Conservation (phyloP, 768 basidiomycete species). For the Tylopilus vinaceipallidus region DNA sequence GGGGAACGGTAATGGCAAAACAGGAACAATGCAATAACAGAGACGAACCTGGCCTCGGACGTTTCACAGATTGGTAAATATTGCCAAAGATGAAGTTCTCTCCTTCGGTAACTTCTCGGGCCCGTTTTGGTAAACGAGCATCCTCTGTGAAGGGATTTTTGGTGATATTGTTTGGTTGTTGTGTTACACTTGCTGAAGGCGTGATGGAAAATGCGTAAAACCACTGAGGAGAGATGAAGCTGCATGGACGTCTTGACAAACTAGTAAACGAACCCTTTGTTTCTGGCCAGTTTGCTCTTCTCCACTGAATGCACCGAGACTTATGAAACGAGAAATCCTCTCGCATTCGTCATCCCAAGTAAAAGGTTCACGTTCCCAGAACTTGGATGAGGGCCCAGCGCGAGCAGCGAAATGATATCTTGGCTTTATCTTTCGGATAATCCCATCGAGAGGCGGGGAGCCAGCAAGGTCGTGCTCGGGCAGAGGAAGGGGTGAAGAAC, state of each 20-base stretch:
- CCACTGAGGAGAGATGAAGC: conserved; percentile 55
- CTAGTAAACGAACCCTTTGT: conserved; percentile 63
- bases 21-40: neutral
- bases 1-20: neutral
- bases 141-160: conserved; percentile 64
- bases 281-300: conserved; percentile 63
- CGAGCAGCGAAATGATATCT: conserved; percentile 83
- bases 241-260: conserved; percentile 1
- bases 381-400: conserved; percentile 63
- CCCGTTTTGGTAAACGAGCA: conserved; percentile 50
- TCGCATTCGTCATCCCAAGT: conserved; percentile 72
- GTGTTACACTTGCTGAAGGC: conserved; percentile 43
- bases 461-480: conserved; percentile 42
- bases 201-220: conserved; percentile 94
- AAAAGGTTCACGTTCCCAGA: conserved; percentile 96
- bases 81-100: conserved; percentile 74
- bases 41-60: conserved; percentile 51
- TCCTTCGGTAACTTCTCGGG: conserved; percentile 42
- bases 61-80: conserved; percentile 55
- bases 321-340: conserved; percentile 72
- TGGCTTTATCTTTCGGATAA: conserved; percentile 66
- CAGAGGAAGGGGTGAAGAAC: conserved; percentile 49
- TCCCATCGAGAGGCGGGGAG: conserved; percentile 61
- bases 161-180: conserved; percentile 61
- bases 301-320: conserved; percentile 85